Evolutionary conservation across 2,329 filamentous ascomycete genomes (phyloP), one percentile per base, ranked within the genome.

Genomic region (Zymoseptoria crescenta): DNA sequence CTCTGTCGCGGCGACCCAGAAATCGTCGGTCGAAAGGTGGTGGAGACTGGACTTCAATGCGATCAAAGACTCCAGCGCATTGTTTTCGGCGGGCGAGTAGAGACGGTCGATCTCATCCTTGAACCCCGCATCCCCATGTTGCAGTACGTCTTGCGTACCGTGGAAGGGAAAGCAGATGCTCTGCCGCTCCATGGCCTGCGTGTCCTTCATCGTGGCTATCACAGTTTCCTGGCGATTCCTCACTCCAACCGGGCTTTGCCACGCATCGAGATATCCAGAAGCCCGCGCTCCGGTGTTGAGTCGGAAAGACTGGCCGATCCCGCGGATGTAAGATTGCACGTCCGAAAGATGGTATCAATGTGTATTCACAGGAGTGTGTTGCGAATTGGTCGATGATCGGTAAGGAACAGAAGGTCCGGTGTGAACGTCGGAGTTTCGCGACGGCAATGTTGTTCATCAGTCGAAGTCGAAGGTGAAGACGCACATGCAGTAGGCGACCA

Each of bases 1-100:
- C 68, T 87, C 81, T 74, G 87, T 83, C 58, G 88, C 74, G 21
- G 80, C 74, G 51, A 75, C 75, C 86, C 86, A 89, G 73, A 89
- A 88, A 54, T 80, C 77, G 60, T 85, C 80, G 1, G 77, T 80
- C 55, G 81, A 77, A 54, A 81, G 75, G 20, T 74, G 74, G 55
- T 79, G 77, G 19, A 89, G 73, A 19, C 74, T 73, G 55, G 75
- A 72, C 71, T 89, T 89, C 59, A 89, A 75, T 28, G 75, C 72
- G 27, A 87, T 78, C 54, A 88, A 72, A 54, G 79, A 76, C 70
- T 88, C 84, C 50, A 82, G 76, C 45, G 84, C 84, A 69, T 82
- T 81, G 72, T 76, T 85, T 69, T 88, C 84, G 9, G 77, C 75
- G n/a, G 58, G 27, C 10, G 63, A 49, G 50, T 69, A 72, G 27